Base-by-base conservation (phyloP, 106 monocot genomes). In the Cymbidium sinense region DNA sequence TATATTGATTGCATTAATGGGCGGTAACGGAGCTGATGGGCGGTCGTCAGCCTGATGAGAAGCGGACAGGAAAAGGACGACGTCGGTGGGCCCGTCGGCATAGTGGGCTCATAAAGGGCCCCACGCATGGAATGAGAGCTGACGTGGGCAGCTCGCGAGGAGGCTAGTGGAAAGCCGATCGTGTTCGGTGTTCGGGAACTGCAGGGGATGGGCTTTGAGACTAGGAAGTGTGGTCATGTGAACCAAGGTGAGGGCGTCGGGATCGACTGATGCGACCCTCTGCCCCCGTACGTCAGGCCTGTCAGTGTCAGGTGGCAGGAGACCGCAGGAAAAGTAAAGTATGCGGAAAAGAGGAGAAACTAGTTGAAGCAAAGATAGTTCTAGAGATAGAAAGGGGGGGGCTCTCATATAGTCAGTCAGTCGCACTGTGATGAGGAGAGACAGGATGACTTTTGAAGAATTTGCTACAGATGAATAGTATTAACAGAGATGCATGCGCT, bases 241-340 rank as follows among this genome's bases (percentile, higher is more conserved):
- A 62, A 23, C 61, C 27, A 21, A 4, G 54, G 54, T 17, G 18
- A 21, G 7, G 20, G 15, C 61, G 27, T 23, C 61, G 61, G 61
- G 61, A 27, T 23, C 61, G 61, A 47, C 61, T 62, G 61, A 62
- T 62, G 61, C 61, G 61, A 62, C 61, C 9, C 61, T 62, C 61
- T 62, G 61, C 61, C 5, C 5, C 25, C 61, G 61, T 62, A 62
- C 61, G 61, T 62, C 61, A 62, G 61, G 61, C 61, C 7, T 62
- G 61, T 62, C 61, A 62, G 61, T 62, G 61, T 62, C 61, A 62
- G 61, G 21, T 62, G 61, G 61, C 61, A 62, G 61, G 0, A 62
- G 27, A 27, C 61, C 61, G 61, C 61, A 62, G 61, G 61, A 27
- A 7, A 23, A 62, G 61, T n/a, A 5, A 7, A 27, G 27, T 27